phyloP scores from a whole-genome alignment of 257 asterid genomes.

The Craterostigma plantagineum region DNA sequence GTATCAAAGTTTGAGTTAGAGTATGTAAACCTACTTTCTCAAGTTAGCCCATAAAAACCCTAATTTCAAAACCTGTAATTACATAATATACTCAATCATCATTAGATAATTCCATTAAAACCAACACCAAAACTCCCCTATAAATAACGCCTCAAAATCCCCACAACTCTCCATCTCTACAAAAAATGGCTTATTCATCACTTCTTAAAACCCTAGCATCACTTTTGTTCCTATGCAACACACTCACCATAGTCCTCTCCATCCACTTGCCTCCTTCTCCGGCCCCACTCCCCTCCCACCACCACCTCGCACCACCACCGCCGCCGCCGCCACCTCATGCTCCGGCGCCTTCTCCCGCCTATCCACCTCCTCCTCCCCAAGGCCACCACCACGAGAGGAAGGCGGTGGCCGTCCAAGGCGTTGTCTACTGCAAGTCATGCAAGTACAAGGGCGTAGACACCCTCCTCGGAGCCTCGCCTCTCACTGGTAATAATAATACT shows the following conservation, averaged over 20 bases:
- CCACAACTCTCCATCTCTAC: too few relatives aligned
- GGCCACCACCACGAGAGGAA: conserved; percentile 7
- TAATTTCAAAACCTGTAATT: too few relatives aligned
- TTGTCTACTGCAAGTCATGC: conserved; percentile 44
- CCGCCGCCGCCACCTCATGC: neutral
- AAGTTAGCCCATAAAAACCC: too few relatives aligned
- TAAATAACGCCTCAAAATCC: neutral
- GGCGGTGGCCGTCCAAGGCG: conserved; percentile 20
- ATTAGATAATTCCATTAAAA: neutral
- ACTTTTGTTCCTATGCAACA: too few relatives aligned
- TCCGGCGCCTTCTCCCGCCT: conserved; percentile 2
- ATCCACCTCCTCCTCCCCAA: too few relatives aligned
- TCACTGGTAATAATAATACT: conserved; percentile 16
- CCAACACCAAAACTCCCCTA: neutral
- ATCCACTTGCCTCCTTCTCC: too few relatives aligned
- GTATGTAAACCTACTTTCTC: too few relatives aligned
- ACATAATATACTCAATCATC: too few relatives aligned
- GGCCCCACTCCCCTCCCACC: neutral
- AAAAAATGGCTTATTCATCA: too few relatives aligned
- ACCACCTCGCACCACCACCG: neutral
- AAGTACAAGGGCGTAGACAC: conserved; percentile 25
- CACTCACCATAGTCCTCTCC: too few relatives aligned
- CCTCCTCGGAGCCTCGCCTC: conserved; percentile 23
- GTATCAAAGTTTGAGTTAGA: too few relatives aligned
- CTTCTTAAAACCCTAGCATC: too few relatives aligned